Base-by-base conservation (phyloP, 2,329 filamentous ascomycete species). In the Lachnellula cervina region DNA sequence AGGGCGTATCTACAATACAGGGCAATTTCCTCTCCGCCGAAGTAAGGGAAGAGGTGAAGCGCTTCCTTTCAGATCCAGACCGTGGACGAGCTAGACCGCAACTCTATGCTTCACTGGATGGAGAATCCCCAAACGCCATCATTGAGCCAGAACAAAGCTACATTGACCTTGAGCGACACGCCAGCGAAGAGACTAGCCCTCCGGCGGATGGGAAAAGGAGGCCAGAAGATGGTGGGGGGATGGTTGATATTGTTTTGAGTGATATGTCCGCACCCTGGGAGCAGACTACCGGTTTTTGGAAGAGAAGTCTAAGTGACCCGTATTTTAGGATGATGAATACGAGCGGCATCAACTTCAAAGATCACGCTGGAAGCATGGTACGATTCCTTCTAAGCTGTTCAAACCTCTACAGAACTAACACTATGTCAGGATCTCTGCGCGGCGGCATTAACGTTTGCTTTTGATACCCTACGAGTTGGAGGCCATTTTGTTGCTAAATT, bases 311-410 rank as follows among this genome's bases (percentile, higher is more conserved):
- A 83, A 96, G 87, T 93, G 88, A 94, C 83, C 90, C 91, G 62
- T 94, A 95, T 84, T 73, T 76, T 81, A 99, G 94, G 94, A 88
- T 99, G 87, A 96, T 97, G 91, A 99, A 99, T 74, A 97, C 93
- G 66, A 96, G 89, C 75, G 94, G 94, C 55, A 88, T 90, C 67
- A 74, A 74, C 19, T 94, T 96, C 69, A 84, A 86, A 62, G 94
- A 99, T 73, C 94, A 99, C 73, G 87, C 85, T 9, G 89, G 90
- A 32, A 97, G 91, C 74, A 97, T 99, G 90, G 93, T 97, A 75
- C 70, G 86, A 71, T n/a, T 13, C 37, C 35, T 48, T 44, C 8
- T 23, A 52, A 32, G 45, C 35, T 16, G 6, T 25, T 34, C 11
- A 11, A 32, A 32, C 9, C 28, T 32, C 28, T 13, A 32, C 28